phyloP scores from a whole-genome alignment of 2,329 filamentous ascomycete species.

The Cordyceps farinosa region DNA sequence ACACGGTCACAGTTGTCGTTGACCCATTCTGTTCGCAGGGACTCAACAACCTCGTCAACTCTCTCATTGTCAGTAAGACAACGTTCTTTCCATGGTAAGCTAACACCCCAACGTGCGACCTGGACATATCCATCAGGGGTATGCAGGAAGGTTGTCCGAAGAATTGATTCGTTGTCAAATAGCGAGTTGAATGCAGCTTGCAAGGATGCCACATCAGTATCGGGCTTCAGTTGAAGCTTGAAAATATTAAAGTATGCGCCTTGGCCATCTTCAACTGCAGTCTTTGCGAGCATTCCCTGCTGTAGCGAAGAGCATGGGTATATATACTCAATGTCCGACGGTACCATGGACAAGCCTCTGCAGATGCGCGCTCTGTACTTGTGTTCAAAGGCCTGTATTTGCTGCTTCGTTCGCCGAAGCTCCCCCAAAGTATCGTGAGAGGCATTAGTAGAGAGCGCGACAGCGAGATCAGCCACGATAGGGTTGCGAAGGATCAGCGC shows the following conservation, averaged over 20 bases:
- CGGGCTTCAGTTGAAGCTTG: slow-evolving; percentile 48
- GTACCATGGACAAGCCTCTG: slow-evolving; percentile 47
- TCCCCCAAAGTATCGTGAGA: slow-evolving; percentile 20
- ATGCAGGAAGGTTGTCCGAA: slow-evolving; percentile 69
- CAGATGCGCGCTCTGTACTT: slow-evolving; percentile 53
- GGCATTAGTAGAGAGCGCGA: slow-evolving; percentile 28
- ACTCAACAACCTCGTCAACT: slow-evolving; percentile 32
- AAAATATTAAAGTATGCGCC: slow-evolving; percentile 78
- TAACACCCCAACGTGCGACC: slow-evolving; percentile 51
- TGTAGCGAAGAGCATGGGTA: slow-evolving; percentile 83
- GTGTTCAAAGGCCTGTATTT: slow-evolving; percentile 61
- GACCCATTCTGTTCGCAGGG: slow-evolving; percentile 50
- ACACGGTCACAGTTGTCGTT: slow-evolving; percentile 47
- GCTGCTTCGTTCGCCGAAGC: slow-evolving; percentile 52
- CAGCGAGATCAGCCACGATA: slow-evolving; percentile 45
- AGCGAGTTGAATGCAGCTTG: slow-evolving; percentile 55
- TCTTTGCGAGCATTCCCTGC: slow-evolving; percentile 77
- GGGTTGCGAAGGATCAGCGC: slow-evolving; percentile 65
- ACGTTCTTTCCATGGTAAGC: slow-evolving; percentile 43
- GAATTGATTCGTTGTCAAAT: slow-evolving; percentile 53
- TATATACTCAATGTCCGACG: slow-evolving; percentile 63
- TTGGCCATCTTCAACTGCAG: slow-evolving; percentile 49
- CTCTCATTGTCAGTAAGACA: slow-evolving; percentile 27
- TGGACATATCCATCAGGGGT: slow-evolving; percentile 77
- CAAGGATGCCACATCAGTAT: slow-evolving; percentile 47